A percentile compares a stretch with the other conserved stretches of the same genome.
These are phyloP conservation scores for Lithocarpus polystachyus DNA, from an alignment of 306 rosid species.

Conservation along the genomic window DNA sequence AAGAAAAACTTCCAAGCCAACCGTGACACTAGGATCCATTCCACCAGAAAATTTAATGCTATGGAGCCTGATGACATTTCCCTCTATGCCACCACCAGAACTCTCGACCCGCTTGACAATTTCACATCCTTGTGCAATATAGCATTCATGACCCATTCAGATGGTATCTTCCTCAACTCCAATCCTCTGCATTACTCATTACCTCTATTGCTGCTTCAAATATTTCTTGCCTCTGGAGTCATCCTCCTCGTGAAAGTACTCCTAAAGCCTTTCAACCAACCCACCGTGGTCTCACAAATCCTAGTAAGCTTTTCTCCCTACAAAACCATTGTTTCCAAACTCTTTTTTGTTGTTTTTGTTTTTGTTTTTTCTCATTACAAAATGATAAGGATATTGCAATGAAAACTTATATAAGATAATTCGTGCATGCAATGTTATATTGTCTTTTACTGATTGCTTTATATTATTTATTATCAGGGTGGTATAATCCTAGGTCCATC, in stretches of 20 bases:
- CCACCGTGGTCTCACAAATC: conserved; percentile 27
- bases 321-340: no score
- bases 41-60: background rate
- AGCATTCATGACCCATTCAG: background rate
- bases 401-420: no score
- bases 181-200: conserved; percentile 23
- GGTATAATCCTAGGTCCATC: conserved; percentile 34
- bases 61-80: conserved; percentile 17
- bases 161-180: background rate
- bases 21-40: no score
- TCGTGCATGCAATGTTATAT: background rate
- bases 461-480: conserved; percentile 26
- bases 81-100: background rate
- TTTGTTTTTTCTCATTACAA: no score
- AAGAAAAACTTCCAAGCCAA: no score
- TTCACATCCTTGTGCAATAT: conserved; percentile 16
- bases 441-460: background rate
- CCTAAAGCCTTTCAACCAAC: conserved; percentile 33
- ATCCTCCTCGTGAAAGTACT: conserved; percentile 11
- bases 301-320: conserved; percentile 14
- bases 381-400: no score
- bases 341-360: background rate
- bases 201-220: conserved; percentile 30
- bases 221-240: conserved; percentile 10
- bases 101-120: background rate